These are phyloP conservation scores for Lactifluus subvellereus DNA, from an alignment of 768 basidiomycete genomes.

Conservation along the genomic window DNA sequence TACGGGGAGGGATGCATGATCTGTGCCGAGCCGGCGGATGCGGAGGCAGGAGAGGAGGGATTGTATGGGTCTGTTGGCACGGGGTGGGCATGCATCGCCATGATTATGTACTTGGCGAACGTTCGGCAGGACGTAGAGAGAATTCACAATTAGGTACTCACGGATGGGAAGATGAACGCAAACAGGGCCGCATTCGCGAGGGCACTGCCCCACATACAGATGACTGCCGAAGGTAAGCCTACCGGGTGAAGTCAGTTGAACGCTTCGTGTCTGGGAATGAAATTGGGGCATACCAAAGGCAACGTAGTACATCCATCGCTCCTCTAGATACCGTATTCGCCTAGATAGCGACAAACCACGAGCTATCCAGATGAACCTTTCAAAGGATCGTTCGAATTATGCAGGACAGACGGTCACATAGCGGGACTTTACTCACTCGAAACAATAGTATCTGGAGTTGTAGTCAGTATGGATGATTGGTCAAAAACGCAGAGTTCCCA, in stretches of 20 bases:
- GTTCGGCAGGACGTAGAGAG: not conserved
- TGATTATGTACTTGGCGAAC: conserved; percentile 64
- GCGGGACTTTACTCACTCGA: conserved; percentile 57
- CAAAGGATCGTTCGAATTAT: conserved; percentile 6
- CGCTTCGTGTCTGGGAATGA: conserved; percentile 2
- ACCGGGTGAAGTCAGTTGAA: conserved; percentile 7
- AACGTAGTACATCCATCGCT: conserved; percentile 85
- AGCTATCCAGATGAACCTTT: conserved; percentile 73
- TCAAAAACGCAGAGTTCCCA: not conserved
- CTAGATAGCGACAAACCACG: conserved; percentile 63
- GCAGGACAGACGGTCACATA: not conserved
- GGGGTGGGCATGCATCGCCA: conserved; percentile 75
- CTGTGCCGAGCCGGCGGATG: conserved; percentile 9
- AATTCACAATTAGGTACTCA: conserved; percentile 34
- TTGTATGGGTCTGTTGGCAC: conserved; percentile 72
- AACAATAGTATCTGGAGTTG: conserved; percentile 71
- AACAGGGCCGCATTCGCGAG: conserved; percentile 81
- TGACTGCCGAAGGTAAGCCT: conserved; percentile 66
- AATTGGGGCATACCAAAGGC: conserved; percentile 55
- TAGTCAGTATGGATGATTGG: not conserved
- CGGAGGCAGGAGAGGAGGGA: conserved; percentile 33
- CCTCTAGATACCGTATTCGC: conserved; percentile 71
- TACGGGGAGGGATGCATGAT: conserved; percentile 68
- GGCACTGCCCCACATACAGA: conserved; percentile 68
- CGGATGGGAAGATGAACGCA: conserved; percentile 74